A percentile compares a stretch with the other conserved stretches of the same genome.
Evolutionary conservation across 2,329 filamentous ascomycete species (phyloP).

Genomic region (Parastagonospora avenae): DNA sequence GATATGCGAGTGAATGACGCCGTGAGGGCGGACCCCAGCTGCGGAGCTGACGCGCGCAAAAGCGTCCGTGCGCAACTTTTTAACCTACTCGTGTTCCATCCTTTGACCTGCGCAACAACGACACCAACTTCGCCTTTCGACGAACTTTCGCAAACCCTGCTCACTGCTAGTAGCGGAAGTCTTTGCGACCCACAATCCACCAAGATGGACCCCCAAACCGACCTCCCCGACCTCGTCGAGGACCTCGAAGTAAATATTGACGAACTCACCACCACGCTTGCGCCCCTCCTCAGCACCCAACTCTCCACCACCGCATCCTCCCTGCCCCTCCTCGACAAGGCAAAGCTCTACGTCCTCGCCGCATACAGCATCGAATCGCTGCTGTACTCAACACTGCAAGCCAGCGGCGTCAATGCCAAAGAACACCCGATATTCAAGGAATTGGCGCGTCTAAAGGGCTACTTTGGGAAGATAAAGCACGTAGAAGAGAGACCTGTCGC

Average conservation of each 20-base stretch:
- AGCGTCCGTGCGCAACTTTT: slow-evolving; percentile 35
- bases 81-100: slow-evolving; percentile 6
- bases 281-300: slow-evolving; percentile 70
- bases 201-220: slow-evolving; percentile 57
- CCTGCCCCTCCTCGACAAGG: slow-evolving; percentile 89
- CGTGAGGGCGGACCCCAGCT: slow-evolving; percentile 7
- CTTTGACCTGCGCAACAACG: slow-evolving; percentile 1
- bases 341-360: slow-evolving; percentile 87
- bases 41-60: slow-evolving; percentile 21
- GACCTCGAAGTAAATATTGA: slow-evolving; percentile 80
- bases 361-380: slow-evolving; percentile 91
- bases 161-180: not conserved
- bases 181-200: not conserved
- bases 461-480: slow-evolving; percentile 88
- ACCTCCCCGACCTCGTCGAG: slow-evolving; percentile 71
- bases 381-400: slow-evolving; percentile 79
- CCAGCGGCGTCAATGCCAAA: slow-evolving; percentile 79
- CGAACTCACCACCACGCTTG: slow-evolving; percentile 73
- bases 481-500: slow-evolving; percentile 57
- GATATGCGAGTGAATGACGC: slow-evolving; percentile 13
- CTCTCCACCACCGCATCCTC: slow-evolving; percentile 74
- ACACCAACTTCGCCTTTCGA: not conserved
- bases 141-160: not conserved
- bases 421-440: slow-evolving; percentile 85
- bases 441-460: slow-evolving; percentile 83